Conservation (phyloP, 2,329 filamentous ascomycete genomes). For the Ilyonectria robusta region DNA sequence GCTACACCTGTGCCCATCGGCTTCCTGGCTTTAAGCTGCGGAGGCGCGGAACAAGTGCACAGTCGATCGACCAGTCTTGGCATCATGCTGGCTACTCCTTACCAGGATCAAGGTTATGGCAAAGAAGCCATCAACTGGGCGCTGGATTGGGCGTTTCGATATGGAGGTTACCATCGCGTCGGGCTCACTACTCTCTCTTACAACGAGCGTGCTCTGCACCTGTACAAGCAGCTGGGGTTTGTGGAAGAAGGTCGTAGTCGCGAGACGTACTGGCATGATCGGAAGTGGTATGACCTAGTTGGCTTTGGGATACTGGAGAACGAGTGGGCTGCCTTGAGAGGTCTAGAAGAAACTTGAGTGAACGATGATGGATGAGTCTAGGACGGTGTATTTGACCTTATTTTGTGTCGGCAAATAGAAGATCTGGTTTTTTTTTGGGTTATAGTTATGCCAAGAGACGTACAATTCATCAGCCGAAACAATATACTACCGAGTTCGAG, state of each 20-base stretch:
- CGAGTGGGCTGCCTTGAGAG: conserved; percentile 52
- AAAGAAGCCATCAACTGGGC: conserved; percentile 62
- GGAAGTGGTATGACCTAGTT: conserved; percentile 56
- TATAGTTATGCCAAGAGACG: too few species aligned
- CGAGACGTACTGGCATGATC: conserved; percentile 59
- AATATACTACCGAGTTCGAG: too few species aligned
- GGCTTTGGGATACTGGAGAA: conserved; percentile 55
- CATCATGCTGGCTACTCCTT: conserved; percentile 52
- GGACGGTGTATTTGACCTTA: too few species aligned
- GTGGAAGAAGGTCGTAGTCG: conserved; percentile 58
- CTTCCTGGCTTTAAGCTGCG: not conserved
- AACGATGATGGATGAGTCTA: too few species aligned
- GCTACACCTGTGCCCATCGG: not conserved
- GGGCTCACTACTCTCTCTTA: conserved; percentile 57
- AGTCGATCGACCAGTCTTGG: conserved; percentile 47
- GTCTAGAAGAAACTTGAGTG: not conserved
- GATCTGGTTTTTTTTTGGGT: too few species aligned
- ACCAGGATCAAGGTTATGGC: conserved; percentile 61
- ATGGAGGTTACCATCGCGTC: conserved; percentile 61
- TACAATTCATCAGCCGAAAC: too few species aligned
- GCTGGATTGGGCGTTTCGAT: conserved; percentile 61
- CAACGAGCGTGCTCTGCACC: conserved; percentile 57
- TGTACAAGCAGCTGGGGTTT: conserved; percentile 64
- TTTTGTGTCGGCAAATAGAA: too few species aligned
- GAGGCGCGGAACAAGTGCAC: not conserved